These are phyloP conservation scores for Phytophthora hibernalis DNA, from an alignment of 352 stramenopile species.

Conservation along the genomic window DNA sequence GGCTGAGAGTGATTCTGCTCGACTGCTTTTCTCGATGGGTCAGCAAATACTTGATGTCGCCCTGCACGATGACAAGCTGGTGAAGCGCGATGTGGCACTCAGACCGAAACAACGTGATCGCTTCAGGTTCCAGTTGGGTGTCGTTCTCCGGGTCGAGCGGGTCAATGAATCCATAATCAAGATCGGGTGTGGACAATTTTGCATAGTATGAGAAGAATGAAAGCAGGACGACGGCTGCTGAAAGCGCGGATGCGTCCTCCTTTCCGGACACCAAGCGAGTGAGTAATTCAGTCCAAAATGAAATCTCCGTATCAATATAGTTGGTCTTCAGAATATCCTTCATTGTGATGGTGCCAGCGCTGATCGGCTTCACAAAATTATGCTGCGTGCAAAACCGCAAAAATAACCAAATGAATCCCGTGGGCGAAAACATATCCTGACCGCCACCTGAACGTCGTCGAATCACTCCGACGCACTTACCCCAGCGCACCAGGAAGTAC, in stretches of 20 bases:
- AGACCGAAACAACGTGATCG: slow-evolving; percentile 58
- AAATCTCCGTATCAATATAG: slow-evolving; percentile 61
- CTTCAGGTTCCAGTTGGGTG: slow-evolving; percentile 55
- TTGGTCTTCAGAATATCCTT: slow-evolving; percentile 46
- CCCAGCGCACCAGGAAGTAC: slow-evolving; percentile 80
- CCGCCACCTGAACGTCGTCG: slow-evolving; percentile 59
- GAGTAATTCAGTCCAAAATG: slow-evolving; percentile 70
- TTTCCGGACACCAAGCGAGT: slow-evolving; percentile 46
- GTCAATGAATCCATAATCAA: slow-evolving; percentile 65
- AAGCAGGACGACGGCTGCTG: slow-evolving; percentile 61
- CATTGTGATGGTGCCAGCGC: slow-evolving; percentile 42
- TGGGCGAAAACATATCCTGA: slow-evolving; percentile 62
- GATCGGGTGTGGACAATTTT: slow-evolving; percentile 51
- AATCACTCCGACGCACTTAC: slow-evolving; percentile 73
- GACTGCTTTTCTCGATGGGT: slow-evolving; percentile 57
- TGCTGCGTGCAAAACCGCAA: slow-evolving; percentile 66
- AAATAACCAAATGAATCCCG: slow-evolving; percentile 82
- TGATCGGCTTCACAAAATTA: slow-evolving; percentile 53
- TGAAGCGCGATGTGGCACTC: slow-evolving; percentile 74
- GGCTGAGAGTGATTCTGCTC: slow-evolving; percentile 75
- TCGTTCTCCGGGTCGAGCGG: slow-evolving; percentile 71
- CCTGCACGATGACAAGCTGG: slow-evolving; percentile 64
- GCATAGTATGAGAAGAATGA: slow-evolving; percentile 66
- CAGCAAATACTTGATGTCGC: slow-evolving; percentile 67
- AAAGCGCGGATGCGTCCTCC: slow-evolving; percentile 39